Conservation (phyloP, 176 grass and related monocot species). For the Avena sativa region DNA sequence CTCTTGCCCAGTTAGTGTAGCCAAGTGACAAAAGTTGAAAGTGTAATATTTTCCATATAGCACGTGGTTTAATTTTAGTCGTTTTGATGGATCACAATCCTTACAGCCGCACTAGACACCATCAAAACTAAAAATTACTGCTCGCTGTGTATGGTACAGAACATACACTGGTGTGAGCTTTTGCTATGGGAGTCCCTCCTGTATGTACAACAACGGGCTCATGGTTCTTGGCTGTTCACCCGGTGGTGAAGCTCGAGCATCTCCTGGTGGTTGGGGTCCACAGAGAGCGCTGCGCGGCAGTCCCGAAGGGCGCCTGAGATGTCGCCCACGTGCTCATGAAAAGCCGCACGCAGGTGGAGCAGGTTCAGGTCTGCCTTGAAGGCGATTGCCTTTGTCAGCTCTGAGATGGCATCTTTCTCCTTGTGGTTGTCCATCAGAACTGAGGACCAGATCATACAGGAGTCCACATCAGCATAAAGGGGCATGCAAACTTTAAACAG, state of each 20-base stretch:
- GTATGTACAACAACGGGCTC: conserved; percentile 56
- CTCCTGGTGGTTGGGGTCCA: conserved; percentile 99
- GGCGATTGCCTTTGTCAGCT: conserved; percentile 87
- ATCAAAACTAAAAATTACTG: conserved; percentile 32
- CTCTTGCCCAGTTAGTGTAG: background rate
- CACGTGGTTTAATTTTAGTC: conserved; percentile 17
- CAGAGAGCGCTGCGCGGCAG: conserved; percentile 83
- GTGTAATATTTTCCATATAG: conserved; percentile 14
- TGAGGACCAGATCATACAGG: conserved; percentile 34
- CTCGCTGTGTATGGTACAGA: conserved; percentile 69
- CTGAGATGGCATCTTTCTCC: conserved; percentile 90
- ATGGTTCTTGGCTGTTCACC: conserved; percentile 98
- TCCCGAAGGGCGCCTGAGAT: conserved; percentile 81
- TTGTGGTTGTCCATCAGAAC: conserved; percentile 99
- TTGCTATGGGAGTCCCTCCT: conserved; percentile 47
- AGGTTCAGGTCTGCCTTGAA: conserved; percentile 97
- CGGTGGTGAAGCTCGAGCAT: conserved; percentile 98
- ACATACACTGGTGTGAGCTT: conserved; percentile 59
- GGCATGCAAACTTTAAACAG: conserved; percentile 24
- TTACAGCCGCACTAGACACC: conserved; percentile 14
- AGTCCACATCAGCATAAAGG: conserved; percentile 32
- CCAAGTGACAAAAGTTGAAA: conserved; percentile 32
- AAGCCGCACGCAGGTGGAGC: conserved; percentile 90
- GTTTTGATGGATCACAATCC: background rate
- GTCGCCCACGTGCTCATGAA: conserved; percentile 85